These are phyloP conservation scores for Starmerella khaoyaiensis DNA, from an alignment of 805 yeast genomes.

Conservation along the genomic window DNA sequence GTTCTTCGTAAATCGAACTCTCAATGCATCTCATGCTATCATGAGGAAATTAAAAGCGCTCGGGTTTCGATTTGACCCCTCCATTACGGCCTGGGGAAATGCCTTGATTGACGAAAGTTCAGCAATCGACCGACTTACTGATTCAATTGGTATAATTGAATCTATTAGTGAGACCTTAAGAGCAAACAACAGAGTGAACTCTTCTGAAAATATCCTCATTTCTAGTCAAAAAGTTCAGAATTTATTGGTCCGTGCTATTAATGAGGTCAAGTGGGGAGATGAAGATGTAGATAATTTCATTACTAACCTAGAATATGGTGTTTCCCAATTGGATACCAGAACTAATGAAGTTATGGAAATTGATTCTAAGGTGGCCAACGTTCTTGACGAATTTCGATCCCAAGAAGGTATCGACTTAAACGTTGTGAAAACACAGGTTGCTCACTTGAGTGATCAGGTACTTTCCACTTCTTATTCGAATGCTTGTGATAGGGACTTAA, in stretches of 20 bases:
- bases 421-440: too few species aligned
- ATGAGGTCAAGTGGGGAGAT: constrained; percentile 2
- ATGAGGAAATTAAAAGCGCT: constrained; percentile 10
- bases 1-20: constrained; percentile 13
- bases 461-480: too few species aligned
- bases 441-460: too few species aligned
- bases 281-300: constrained; percentile 5
- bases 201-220: constrained; percentile 1
- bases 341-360: constrained; percentile 4
- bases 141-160: constrained; percentile 3
- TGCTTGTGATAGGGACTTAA: too few species aligned
- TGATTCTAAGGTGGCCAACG: too few species aligned
- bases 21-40: constrained; percentile 20
- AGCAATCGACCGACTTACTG: constrained; percentile 2
- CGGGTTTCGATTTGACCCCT: constrained; percentile 11
- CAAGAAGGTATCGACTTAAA: too few species aligned
- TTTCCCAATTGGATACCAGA: constrained; percentile 1
- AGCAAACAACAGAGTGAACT: constrained; percentile 3
- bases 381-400: too few species aligned
- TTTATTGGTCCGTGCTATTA: constrained; percentile 9
- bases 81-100: constrained; percentile 1
- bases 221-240: constrained; percentile 2
- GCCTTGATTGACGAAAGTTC: neutral
- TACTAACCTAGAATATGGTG: constrained; percentile 5
- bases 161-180: neutral